Percentiles rank a stretch among this genome's conserved stretches.
phyloP scores from a whole-genome alignment of 345 rosid species.

The Leavenworthia alabamica region DNA sequence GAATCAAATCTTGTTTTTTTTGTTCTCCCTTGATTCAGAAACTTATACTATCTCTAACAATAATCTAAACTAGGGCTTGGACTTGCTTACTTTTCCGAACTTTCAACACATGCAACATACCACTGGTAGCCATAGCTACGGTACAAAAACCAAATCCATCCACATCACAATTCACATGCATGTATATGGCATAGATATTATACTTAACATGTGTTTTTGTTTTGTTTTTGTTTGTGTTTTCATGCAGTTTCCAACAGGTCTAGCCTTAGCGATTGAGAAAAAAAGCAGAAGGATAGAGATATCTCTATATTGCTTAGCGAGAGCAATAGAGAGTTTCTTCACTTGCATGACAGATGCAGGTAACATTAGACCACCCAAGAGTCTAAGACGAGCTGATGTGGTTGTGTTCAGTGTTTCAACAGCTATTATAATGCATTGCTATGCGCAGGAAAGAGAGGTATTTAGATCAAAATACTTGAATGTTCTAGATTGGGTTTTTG shows the following conservation, averaged over 20 bases:
- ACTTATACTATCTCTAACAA: not conserved
- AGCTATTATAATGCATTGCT: slow-evolving; percentile 89
- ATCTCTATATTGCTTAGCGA: slow-evolving; percentile 88
- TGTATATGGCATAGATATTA: too few relatives aligned
- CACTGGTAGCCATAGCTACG: slow-evolving; percentile 74
- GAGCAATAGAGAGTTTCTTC: slow-evolving; percentile 92
- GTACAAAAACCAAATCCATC: slow-evolving; percentile 34
- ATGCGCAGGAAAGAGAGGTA: slow-evolving; percentile 89
- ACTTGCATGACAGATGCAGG: slow-evolving; percentile 61
- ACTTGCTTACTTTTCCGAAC: slow-evolving; percentile 79
- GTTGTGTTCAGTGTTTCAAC: slow-evolving; percentile 75
- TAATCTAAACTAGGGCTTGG: slow-evolving; percentile 65
- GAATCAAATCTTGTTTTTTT: slow-evolving; percentile 3
- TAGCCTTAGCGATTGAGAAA: slow-evolving; percentile 84
- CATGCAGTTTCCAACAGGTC: slow-evolving; percentile 90
- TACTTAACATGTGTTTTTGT: not conserved
- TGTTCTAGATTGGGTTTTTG: slow-evolving; percentile 93
- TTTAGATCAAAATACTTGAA: slow-evolving; percentile 87
- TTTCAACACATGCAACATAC: slow-evolving; percentile 57
- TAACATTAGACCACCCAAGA: slow-evolving; percentile 48
- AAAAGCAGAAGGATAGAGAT: slow-evolving; percentile 88
- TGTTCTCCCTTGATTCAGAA: not conserved
- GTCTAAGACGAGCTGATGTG: slow-evolving; percentile 74
- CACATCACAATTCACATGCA: not conserved
- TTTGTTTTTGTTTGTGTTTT: too few relatives aligned